These are phyloP conservation scores for Whalleya microplaca DNA, from an alignment of 2,329 filamentous ascomycete species.

Conservation along the genomic window DNA sequence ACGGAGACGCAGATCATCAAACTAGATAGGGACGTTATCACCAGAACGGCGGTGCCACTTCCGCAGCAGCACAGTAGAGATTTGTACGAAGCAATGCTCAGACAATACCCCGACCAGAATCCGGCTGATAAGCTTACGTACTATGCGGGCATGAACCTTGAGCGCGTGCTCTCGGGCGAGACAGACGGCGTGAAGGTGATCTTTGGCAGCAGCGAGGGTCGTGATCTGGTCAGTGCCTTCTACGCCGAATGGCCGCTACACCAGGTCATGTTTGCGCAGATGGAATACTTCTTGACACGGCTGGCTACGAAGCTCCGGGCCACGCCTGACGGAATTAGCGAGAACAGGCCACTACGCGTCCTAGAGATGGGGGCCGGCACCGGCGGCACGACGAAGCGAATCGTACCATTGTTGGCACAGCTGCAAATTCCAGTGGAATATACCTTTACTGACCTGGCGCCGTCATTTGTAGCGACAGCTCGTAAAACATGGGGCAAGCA, in stretches of 20 bases:
- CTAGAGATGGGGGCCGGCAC: slow-evolving; percentile 39
- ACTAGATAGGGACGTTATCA: slow-evolving; percentile 28
- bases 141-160: slow-evolving; percentile 33
- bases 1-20: slow-evolving; percentile 39
- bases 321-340: slow-evolving; percentile 9
- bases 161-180: slow-evolving; percentile 37
- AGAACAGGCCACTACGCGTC: slow-evolving; percentile 16
- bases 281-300: slow-evolving; percentile 39
- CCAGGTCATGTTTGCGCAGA: slow-evolving; percentile 37
- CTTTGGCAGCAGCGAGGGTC: slow-evolving; percentile 42
- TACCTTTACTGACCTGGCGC: slow-evolving; percentile 45
- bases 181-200: slow-evolving; percentile 44
- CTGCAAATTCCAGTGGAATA: slow-evolving; percentile 39
- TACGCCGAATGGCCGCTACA: slow-evolving; percentile 44
- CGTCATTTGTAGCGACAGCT: slow-evolving; percentile 37
- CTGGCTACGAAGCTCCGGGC: slow-evolving; percentile 16
- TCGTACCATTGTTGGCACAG: slow-evolving; percentile 34
- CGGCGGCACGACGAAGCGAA: slow-evolving; percentile 40
- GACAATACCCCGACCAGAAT: slow-evolving; percentile 31
- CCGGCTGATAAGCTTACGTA: slow-evolving; percentile 32
- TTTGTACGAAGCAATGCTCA: slow-evolving; percentile 35
- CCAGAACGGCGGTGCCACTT: slow-evolving; percentile 31
- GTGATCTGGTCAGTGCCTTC: slow-evolving; percentile 40
- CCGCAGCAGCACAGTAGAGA: slow-evolving; percentile 30
- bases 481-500: slow-evolving; percentile 28